Percentiles rank a stretch among this genome's conserved stretches.
These are phyloP conservation scores for Pseudogymnoascus sp. DNA, from an alignment of 2,329 filamentous ascomycete species.

Conservation along the genomic window DNA sequence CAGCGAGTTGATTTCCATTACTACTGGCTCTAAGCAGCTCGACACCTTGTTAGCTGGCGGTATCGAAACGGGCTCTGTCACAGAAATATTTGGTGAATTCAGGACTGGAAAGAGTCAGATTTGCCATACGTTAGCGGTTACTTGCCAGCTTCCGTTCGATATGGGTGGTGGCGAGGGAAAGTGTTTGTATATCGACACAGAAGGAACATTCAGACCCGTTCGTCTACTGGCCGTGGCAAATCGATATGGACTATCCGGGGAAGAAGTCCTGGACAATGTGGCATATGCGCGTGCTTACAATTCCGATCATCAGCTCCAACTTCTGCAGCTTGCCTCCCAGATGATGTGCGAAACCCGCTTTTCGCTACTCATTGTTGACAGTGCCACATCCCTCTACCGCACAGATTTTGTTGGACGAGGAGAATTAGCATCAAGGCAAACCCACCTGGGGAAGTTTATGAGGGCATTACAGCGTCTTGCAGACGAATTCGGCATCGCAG, in stretches of 20 bases:
- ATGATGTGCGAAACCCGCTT: constrained; percentile 99
- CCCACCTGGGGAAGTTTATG: constrained; percentile 83
- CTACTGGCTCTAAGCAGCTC: constrained; percentile 93
- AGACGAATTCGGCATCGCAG: constrained; percentile 87
- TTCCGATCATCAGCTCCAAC: constrained; percentile 91
- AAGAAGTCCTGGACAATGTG: constrained; percentile 97
- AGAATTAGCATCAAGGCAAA: constrained; percentile 89
- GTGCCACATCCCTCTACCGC: constrained; percentile 87
- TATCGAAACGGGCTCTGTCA: constrained; percentile 94
- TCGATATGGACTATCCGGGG: constrained; percentile 86
- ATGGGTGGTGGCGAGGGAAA: constrained; percentile 99
- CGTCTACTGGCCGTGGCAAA: constrained; percentile 87
- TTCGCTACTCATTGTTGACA: constrained; percentile 91
- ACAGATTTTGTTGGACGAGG: constrained; percentile 97
- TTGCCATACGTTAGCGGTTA: constrained; percentile 96
- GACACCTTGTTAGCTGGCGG: constrained; percentile 92
- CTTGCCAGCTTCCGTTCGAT: constrained; percentile 94
- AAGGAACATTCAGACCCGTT: constrained; percentile 93
- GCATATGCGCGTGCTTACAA: constrained; percentile 98
- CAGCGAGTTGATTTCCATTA: constrained; percentile 95
- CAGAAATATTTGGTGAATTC: constrained; percentile 97
- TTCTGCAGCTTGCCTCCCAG: constrained; percentile 86
- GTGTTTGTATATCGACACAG: constrained; percentile 96
- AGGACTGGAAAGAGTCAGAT: constrained; percentile 97
- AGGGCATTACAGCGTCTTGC: constrained; percentile 70